Evolutionary conservation across 2,329 filamentous ascomycete genomes (phyloP).

Genomic region (Pseudocercospora ulei): DNA sequence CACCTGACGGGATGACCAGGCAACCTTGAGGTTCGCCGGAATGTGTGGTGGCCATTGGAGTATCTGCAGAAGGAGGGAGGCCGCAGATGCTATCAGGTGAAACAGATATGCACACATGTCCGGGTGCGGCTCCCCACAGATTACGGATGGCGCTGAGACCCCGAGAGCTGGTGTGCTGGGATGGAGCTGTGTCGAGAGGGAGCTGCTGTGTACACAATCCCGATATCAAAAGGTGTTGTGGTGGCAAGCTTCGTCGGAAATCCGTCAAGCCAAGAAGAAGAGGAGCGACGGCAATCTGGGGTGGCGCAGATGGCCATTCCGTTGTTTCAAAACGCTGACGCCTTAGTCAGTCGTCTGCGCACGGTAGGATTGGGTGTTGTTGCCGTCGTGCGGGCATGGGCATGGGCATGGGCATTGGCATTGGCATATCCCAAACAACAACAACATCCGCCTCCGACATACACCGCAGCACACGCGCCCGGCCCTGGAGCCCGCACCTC

Average conservation of each 20-base stretch:
- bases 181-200: conserved; percentile 6
- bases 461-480: conserved; percentile 9
- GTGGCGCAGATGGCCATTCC: conserved; percentile 10
- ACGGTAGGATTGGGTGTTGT: conserved; percentile 1
- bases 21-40: too few relatives aligned
- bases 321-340: conserved; percentile 10
- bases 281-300: background rate
- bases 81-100: conserved; percentile 9
- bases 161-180: conserved; percentile 6
- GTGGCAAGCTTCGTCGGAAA: background rate
- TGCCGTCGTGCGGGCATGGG: conserved; percentile 9
- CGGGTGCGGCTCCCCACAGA: background rate
- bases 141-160: conserved; percentile 4
- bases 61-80: conserved; percentile 1
- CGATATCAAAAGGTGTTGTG: background rate
- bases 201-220: background rate
- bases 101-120: conserved; percentile 1
- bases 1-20: too few relatives aligned
- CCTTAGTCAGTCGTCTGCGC: conserved; percentile 4
- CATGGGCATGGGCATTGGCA: too few relatives aligned
- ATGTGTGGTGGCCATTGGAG: too few relatives aligned
- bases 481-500: conserved; percentile 8
- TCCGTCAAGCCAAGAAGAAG: background rate
- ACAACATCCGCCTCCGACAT: background rate
- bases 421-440: too few relatives aligned